These are phyloP conservation scores for Cicer arietinum DNA, from an alignment of 306 rosid genomes.

Conservation along the genomic window DNA sequence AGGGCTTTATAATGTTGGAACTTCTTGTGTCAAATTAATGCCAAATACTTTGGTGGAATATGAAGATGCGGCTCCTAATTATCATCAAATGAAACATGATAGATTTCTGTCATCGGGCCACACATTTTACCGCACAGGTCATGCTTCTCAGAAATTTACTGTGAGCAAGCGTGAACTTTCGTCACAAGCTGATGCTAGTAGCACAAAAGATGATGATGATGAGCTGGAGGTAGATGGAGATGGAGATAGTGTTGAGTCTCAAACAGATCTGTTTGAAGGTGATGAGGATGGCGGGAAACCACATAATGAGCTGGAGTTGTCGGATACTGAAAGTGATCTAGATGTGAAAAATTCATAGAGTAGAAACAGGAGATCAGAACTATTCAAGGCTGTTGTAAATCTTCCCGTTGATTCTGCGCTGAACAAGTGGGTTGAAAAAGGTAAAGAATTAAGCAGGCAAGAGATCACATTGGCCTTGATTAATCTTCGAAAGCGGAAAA, in stretches of 20 bases:
- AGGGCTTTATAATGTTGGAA: constrained; percentile 46
- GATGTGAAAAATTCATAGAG: constrained; percentile 32
- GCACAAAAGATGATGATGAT: constrained; percentile 64
- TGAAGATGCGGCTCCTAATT: constrained; percentile 35
- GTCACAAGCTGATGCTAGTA: constrained; percentile 76
- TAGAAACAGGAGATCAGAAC: constrained; percentile 42
- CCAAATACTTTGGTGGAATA: constrained; percentile 39
- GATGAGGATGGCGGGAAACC: constrained; percentile 50
- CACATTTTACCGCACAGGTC: constrained; percentile 39
- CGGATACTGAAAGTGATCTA: constrained; percentile 50
- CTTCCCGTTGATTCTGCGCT: constrained; percentile 56
- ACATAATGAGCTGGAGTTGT: constrained; percentile 55
- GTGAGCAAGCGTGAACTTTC: constrained; percentile 59
- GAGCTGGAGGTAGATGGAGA: constrained; percentile 54
- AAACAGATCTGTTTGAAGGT: constrained; percentile 47
- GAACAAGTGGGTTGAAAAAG: constrained; percentile 73
- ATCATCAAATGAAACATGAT: constrained; percentile 37
- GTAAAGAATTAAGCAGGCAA: constrained; percentile 57
- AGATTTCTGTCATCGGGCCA: constrained; percentile 28
- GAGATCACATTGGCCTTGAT: constrained; percentile 56
- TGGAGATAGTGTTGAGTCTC: constrained; percentile 48
- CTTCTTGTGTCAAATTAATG: constrained; percentile 44
- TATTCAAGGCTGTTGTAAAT: constrained; percentile 55
- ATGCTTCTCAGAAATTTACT: constrained; percentile 42
- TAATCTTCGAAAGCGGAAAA: constrained; percentile 61